Conservation (phyloP, 208 protist species). For the Wallacemonas collosoma region DNA sequence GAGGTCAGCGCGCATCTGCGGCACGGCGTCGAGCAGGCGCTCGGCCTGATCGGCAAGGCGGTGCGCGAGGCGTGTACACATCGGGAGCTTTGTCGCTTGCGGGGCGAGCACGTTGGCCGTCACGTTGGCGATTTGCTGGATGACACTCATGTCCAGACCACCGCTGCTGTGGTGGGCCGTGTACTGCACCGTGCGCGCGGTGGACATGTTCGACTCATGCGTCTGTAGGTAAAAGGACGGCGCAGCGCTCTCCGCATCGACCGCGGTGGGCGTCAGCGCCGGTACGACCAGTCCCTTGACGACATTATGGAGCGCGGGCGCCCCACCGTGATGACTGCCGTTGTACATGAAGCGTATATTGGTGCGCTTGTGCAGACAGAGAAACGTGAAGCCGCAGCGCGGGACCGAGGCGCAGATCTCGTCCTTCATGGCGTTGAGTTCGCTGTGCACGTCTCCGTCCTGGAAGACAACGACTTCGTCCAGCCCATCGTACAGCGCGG, state of each 20-base stretch:
- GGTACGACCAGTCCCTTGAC: slow-evolving; percentile 78
- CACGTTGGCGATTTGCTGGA: slow-evolving; percentile 79
- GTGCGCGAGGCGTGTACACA: slow-evolving; percentile 87
- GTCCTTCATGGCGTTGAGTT: slow-evolving; percentile 61
- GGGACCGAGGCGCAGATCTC: slow-evolving; percentile 46
- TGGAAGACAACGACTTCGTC: slow-evolving; percentile 90
- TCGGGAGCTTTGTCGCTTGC: slow-evolving; percentile 89
- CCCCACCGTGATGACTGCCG: not conserved
- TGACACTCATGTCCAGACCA: slow-evolving; percentile 64
- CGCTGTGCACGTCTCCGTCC: slow-evolving; percentile 86
- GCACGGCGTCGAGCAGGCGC: slow-evolving; percentile 73
- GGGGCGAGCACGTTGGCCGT: slow-evolving; percentile 73
- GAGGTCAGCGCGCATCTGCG: slow-evolving; percentile 64
- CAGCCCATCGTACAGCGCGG: slow-evolving; percentile 55
- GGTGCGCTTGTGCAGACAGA: slow-evolving; percentile 90
- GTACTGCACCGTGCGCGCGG: slow-evolving; percentile 83
- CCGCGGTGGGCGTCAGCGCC: slow-evolving; percentile 53
- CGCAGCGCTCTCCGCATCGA: slow-evolving; percentile 40
- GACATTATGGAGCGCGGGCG: slow-evolving; percentile 46
- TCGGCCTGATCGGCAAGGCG: slow-evolving; percentile 73
- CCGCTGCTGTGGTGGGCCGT: slow-evolving; percentile 77
- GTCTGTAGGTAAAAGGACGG: slow-evolving; percentile 87
- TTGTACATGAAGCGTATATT: slow-evolving; percentile 88
- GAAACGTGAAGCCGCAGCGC: slow-evolving; percentile 82
- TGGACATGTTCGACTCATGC: slow-evolving; percentile 88